Evolutionary conservation across 2,329 filamentous ascomycete species (phyloP), one percentile per base, ranked within the genome.

Genomic region (Fusarium nematophilum): DNA sequence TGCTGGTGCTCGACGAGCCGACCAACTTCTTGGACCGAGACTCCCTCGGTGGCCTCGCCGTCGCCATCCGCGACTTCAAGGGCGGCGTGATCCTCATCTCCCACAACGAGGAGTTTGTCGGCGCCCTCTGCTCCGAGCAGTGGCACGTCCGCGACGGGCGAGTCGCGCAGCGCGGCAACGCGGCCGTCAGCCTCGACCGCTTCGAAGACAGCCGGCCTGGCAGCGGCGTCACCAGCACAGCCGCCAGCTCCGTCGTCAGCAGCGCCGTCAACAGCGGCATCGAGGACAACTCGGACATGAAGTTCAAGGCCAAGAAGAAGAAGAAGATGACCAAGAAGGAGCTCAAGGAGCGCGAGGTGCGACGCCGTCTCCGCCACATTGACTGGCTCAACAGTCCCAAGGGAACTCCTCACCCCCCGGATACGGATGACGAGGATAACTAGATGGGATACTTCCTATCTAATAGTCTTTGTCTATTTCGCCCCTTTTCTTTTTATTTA

Each of bases 11-110:
- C 18, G 95, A 99, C 84, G 94, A 99, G 80, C 95, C 95, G 54
- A 98, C 95, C 75, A 99, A 99, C 82, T 99, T 97, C 86, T 88
- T 99, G 82, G 95, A 99, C 74, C 93, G 95, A 69, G 95, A 99
- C 79, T 97, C 93, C 13, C 89, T 99, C 14, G 96, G 95, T 72
- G 95, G 94, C 76, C 86, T 99, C 50, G 93, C 95, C n/a, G 93
- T 97, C 33, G 95, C 95, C 65, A 98, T 99, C 71, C 92, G 93
- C 67, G 95, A 98, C 73, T 99, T 96, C 87, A 96, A 93, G 82
- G 95, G 95, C 66, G 95, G 95, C 76, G 95, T 99, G 3, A 93
- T 99, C 64, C 96, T 99, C 89, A 99, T 99, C 78, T 97, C 93
- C 59, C 95, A 99, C 81, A 98, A 99, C 85, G 93, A 98, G 74